Percentiles rank a stretch among this genome's conserved stretches.
Evolutionary conservation across 176 grass and related monocot genomes (phyloP).

Genomic region (Aegilops bicornis): DNA sequence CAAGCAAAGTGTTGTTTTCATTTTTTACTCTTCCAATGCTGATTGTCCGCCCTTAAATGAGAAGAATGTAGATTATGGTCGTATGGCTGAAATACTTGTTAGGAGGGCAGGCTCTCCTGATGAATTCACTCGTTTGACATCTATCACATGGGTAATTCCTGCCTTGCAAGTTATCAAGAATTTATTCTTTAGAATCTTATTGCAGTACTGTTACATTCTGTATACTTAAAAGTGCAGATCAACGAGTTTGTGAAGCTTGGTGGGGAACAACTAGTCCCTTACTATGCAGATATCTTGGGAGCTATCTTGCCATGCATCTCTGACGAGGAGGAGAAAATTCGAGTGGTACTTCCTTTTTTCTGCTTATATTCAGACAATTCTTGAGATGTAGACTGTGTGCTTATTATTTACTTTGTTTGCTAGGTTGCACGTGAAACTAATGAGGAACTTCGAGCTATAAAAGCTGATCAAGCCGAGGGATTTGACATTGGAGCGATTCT

Average conservation of each 20-base stretch:
- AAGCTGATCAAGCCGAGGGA: conserved; percentile 85
- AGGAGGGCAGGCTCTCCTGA: conserved; percentile 79
- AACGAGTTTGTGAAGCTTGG: conserved; percentile 99
- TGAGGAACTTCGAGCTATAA: conserved; percentile 90
- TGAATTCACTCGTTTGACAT: conserved; percentile 97
- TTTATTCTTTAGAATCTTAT: conserved; percentile 18
- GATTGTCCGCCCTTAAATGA: conserved; percentile 29
- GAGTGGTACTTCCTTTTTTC: conserved; percentile 67
- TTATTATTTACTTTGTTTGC: conserved; percentile 46
- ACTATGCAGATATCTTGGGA: conserved; percentile 96
- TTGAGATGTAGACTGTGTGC: conserved; percentile 7
- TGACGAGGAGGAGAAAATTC: conserved; percentile 96
- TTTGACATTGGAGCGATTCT: conserved; percentile 93
- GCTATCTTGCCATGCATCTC: conserved; percentile 98
- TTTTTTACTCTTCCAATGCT: conserved; percentile 29
- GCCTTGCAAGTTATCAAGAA: conserved; percentile 21
- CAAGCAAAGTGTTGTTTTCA: neutral
- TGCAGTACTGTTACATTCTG: conserved; percentile 36
- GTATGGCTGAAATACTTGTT: conserved; percentile 99
- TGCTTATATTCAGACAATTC: conserved; percentile 14
- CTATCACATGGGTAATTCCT: conserved; percentile 93
- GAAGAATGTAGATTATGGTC: conserved; percentile 99
- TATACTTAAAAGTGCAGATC: conserved; percentile 67
- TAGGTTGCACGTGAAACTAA: conserved; percentile 99
- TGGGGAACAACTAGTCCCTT: conserved; percentile 93